These are phyloP conservation scores for Cladosporium sp. DNA, from an alignment of 2,329 filamentous ascomycete genomes.

Conservation along the genomic window DNA sequence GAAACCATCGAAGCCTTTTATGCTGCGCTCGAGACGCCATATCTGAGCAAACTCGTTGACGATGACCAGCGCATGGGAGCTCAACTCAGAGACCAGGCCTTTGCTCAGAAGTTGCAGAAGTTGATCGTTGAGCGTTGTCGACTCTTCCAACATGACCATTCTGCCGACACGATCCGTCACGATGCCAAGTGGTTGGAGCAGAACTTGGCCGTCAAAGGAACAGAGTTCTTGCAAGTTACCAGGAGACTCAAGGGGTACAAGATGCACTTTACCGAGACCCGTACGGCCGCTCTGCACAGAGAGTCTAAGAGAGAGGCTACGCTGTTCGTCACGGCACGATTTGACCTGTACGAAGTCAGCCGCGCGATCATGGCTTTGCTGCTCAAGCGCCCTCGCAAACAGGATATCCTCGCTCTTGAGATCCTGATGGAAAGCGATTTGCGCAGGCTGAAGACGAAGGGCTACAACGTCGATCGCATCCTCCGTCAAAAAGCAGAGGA, in stretches of 20 bases:
- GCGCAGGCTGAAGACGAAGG: slow-evolving; percentile 76
- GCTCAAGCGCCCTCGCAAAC: slow-evolving; percentile 78
- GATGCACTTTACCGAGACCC: slow-evolving; percentile 71
- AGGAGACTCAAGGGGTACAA: slow-evolving; percentile 71
- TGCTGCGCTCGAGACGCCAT: slow-evolving; percentile 72
- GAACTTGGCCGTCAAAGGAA: slow-evolving; percentile 74
- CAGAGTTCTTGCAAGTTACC: slow-evolving; percentile 74
- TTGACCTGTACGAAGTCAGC: slow-evolving; percentile 89
- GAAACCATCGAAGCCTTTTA: slow-evolving; percentile 86
- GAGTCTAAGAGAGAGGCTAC: slow-evolving; percentile 58
- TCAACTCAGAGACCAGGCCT: slow-evolving; percentile 64
- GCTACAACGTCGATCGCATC: slow-evolving; percentile 96
- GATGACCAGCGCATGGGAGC: slow-evolving; percentile 73
- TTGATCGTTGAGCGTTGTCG: slow-evolving; percentile 85
- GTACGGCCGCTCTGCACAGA: slow-evolving; percentile 68
- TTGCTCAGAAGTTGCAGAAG: slow-evolving; percentile 70
- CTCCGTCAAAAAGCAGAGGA: slow-evolving; percentile 84
- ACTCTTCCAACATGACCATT: slow-evolving; percentile 84
- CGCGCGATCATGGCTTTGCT: slow-evolving; percentile 81
- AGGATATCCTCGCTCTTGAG: slow-evolving; percentile 87
- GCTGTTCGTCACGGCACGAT: slow-evolving; percentile 74
- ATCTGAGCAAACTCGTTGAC: slow-evolving; percentile 74
- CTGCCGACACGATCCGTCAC: slow-evolving; percentile 75
- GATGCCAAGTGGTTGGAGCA: slow-evolving; percentile 90
- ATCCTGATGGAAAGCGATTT: slow-evolving; percentile 85